Conservation (phyloP, 257 asterid species). For the Scutellaria minor region DNA sequence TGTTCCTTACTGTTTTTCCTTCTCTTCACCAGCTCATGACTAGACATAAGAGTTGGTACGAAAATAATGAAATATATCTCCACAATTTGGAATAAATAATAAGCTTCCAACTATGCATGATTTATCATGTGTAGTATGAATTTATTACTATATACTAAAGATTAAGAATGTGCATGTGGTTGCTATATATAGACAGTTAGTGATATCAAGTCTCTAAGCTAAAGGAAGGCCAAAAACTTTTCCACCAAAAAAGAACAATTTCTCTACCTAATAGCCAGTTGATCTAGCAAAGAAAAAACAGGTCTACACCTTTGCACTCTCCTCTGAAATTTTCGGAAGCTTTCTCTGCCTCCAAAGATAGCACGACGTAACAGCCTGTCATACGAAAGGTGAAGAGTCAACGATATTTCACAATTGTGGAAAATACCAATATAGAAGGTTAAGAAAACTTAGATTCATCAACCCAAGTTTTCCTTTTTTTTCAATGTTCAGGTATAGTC, state of each 20-base stretch:
- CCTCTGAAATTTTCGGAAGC: background rate
- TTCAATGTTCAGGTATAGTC: background rate
- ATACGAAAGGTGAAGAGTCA: background rate
- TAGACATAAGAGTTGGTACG: background rate
- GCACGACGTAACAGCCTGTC: conserved; percentile 6
- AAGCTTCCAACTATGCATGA: conserved; percentile 8
- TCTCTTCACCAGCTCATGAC: background rate
- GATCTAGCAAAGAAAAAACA: conserved; percentile 22
- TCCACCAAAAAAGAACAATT: conserved; percentile 14
- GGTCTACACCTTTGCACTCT: conserved; percentile 24
- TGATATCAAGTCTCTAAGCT: conserved; percentile 29
- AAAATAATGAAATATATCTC: background rate
- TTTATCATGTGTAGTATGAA: conserved; percentile 23
- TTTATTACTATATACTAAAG: background rate
- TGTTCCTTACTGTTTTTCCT: too few species aligned
- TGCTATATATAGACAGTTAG: conserved; percentile 35
- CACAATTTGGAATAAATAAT: background rate
- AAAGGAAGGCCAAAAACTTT: conserved; percentile 14
- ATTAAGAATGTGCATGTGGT: conserved; percentile 29
- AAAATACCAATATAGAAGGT: background rate
- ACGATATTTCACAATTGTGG: background rate
- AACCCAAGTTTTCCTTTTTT: background rate
- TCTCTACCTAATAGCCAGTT: conserved; percentile 24
- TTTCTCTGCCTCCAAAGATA: conserved; percentile 18
- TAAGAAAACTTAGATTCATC: background rate